phyloP scores from a whole-genome alignment of 345 rosid species.

The Barbarea vulgaris region DNA sequence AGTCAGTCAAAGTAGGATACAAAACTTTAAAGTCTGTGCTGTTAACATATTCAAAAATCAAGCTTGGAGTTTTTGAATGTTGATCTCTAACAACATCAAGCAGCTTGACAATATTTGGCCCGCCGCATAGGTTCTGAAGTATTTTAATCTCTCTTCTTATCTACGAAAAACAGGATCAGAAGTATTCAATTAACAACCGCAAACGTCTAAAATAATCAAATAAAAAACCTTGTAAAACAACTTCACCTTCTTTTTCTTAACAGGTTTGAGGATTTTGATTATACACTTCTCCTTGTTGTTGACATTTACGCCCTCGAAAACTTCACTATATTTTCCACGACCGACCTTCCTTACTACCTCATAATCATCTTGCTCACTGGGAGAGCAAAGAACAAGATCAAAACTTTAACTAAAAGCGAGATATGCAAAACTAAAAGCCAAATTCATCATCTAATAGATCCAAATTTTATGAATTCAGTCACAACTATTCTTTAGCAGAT shows the following conservation, averaged over 20 bases:
- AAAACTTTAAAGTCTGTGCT: slow-evolving; percentile 82
- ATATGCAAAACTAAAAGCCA: neutral
- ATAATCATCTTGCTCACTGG: slow-evolving; percentile 85
- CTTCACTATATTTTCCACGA: slow-evolving; percentile 85
- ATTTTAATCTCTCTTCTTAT: slow-evolving; percentile 84
- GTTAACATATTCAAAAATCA: slow-evolving; percentile 82
- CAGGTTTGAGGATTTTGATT: slow-evolving; percentile 88
- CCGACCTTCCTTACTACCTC: slow-evolving; percentile 90
- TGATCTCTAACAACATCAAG: slow-evolving; percentile 80
- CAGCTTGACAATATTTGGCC: slow-evolving; percentile 73
- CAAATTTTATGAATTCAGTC: neutral
- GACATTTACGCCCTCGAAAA: slow-evolving; percentile 77
- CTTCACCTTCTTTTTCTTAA: slow-evolving; percentile 82
- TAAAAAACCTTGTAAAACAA: neutral
- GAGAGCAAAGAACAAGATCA: slow-evolving; percentile 18
- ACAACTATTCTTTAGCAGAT: neutral
- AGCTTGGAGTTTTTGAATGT: slow-evolving; percentile 81
- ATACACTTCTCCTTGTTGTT: slow-evolving; percentile 68
- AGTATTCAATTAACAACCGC: neutral
- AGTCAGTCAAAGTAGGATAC: slow-evolving; percentile 86
- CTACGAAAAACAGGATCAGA: slow-evolving; percentile 40
- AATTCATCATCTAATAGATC: neutral
- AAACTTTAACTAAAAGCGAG: neutral
- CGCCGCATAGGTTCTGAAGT: slow-evolving; percentile 84
- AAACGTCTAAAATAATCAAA: slow-evolving; percentile 7